Conservation (phyloP, 495 filamentous ascomycete genomes). For the Trichoderma erinaceum region DNA sequence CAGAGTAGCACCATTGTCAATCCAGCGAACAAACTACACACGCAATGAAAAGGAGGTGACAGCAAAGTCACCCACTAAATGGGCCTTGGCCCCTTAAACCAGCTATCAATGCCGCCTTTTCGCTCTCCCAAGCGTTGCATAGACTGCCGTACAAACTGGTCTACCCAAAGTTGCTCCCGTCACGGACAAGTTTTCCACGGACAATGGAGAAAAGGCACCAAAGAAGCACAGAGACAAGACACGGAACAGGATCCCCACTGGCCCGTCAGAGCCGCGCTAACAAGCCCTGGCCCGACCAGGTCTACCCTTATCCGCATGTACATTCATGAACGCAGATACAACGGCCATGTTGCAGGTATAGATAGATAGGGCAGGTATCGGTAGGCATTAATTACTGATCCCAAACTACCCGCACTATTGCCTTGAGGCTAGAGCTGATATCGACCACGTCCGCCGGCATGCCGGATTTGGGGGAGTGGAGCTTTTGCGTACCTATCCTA, state of each 20-base stretch:
- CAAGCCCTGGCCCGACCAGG: not conserved
- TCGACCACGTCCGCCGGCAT: slow-evolving; percentile 7
- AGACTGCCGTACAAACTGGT: not conserved
- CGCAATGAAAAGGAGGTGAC: not conserved
- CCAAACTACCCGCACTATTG: slow-evolving; percentile 10
- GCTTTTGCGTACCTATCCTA: no score
- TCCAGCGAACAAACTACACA: no score
- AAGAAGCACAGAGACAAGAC: not conserved
- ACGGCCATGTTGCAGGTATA: no score
- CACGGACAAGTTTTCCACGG: not conserved
- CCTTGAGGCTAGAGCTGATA: slow-evolving; percentile 12
- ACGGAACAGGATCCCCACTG: no score
- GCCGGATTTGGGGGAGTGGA: slow-evolving; percentile 5
- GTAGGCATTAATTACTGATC: not conserved
- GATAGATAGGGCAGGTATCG: no score
- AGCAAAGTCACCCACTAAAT: not conserved
- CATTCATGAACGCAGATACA: not conserved
- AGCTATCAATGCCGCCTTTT: no score
- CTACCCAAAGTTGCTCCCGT: not conserved
- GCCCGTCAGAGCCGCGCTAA: slow-evolving; percentile 6
- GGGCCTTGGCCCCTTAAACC: no score
- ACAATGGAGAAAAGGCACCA: not conserved
- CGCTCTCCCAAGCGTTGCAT: no score
- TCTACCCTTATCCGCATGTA: not conserved
- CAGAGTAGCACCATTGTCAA: not conserved